Conservation (phyloP, 208 protist species). For the Vickermania spadyakhi region DNA sequence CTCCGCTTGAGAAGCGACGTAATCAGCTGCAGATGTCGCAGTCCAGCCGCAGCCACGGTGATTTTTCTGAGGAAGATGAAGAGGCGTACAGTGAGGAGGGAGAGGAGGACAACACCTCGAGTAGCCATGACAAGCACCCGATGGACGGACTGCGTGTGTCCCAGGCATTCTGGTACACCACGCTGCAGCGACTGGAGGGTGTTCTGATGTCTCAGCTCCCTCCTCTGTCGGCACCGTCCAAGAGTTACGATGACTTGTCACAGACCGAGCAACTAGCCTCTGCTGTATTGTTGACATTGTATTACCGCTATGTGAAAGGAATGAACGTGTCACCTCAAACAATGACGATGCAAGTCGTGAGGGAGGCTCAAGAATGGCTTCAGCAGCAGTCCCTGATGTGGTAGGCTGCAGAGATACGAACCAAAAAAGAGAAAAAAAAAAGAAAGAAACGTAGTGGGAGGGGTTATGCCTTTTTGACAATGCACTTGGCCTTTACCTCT, state of each 20-base stretch:
- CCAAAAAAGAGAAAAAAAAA: too few species aligned
- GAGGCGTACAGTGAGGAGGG: not conserved
- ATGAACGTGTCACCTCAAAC: not conserved
- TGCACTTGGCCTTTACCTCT: too few species aligned
- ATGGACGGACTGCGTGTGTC: not conserved
- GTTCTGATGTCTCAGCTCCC: not conserved
- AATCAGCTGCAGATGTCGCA: not conserved
- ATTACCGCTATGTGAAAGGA: slow-evolving; percentile 1
- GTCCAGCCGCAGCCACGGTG: not conserved
- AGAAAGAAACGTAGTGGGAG: too few species aligned
- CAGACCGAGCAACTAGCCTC: slow-evolving; percentile 11
- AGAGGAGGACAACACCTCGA: not conserved
- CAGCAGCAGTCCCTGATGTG: not conserved
- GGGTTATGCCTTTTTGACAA: too few species aligned
- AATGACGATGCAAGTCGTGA: not conserved
- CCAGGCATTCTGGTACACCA: not conserved
- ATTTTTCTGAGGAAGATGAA: not conserved
- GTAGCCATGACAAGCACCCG: not conserved
- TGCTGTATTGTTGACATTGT: slow-evolving; percentile 24
- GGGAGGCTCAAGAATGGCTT: slow-evolving; percentile 2
- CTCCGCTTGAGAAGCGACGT: not conserved
- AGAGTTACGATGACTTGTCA: slow-evolving; percentile 1
- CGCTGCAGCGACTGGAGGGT: not conserved
- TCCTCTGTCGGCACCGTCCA: not conserved
- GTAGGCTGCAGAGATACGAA: too few species aligned